Conservation (phyloP, 257 asterid species). For the Solanum gracilifrons region DNA sequence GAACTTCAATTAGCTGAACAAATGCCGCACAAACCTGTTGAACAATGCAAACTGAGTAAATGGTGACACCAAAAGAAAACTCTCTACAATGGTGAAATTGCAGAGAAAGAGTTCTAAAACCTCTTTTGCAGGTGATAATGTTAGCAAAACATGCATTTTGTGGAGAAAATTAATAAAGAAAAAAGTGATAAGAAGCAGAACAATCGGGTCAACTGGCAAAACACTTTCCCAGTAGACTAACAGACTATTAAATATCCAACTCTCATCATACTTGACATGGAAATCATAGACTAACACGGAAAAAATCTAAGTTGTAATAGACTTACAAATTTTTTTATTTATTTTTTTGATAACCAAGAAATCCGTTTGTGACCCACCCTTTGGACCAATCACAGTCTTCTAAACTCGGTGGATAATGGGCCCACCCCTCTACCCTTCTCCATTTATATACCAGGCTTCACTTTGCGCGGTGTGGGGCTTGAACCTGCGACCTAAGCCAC, state of each 20-base stretch:
- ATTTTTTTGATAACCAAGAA: background rate
- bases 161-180: background rate
- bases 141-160: background rate
- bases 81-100: background rate
- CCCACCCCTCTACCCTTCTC: background rate
- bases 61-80: background rate
- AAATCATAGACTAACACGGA: background rate
- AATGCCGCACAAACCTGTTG: constrained; percentile 92
- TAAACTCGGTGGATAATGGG: background rate
- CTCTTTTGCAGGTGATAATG: background rate
- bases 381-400: background rate
- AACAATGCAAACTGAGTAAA: constrained; percentile 3
- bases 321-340: background rate
- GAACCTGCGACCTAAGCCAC: background rate
- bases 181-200: background rate
- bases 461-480: background rate
- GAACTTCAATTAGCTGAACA: constrained; percentile 87
- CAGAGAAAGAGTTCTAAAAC: background rate
- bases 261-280: background rate
- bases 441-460: background rate
- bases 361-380: background rate
- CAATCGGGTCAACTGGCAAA: background rate
- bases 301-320: background rate
- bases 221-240: background rate
- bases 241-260: background rate